Conservation (phyloP, 169 alveolate species). For the Plasmodium vivax region DNA sequence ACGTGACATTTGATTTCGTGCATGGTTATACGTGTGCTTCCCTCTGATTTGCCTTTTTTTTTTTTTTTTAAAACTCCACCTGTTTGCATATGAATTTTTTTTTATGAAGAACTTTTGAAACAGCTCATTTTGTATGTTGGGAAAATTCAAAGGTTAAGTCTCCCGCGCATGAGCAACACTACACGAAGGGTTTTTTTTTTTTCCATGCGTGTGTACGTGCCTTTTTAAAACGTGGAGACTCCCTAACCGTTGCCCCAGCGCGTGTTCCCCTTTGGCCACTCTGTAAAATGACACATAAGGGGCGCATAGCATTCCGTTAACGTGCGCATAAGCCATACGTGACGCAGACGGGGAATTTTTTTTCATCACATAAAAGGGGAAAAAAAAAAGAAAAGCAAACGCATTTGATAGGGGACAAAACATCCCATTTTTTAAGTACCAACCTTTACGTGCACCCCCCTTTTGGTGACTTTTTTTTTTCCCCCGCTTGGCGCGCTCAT, state of each 20-base stretch:
- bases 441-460: neutral
- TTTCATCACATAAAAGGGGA: neutral
- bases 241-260: neutral
- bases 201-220: neutral
- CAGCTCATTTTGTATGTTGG: neutral
- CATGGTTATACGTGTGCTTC: neutral
- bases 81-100: neutral
- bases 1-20: neutral
- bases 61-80: neutral
- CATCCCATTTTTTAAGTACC: neutral
- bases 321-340: neutral
- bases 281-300: neutral
- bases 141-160: neutral
- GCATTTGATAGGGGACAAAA: neutral
- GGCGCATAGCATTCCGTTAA: neutral
- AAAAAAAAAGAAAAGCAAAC: neutral
- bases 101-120: neutral
- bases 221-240: neutral
- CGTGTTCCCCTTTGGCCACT: neutral
- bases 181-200: neutral
- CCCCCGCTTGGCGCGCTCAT: neutral
- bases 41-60: constrained; percentile 1
- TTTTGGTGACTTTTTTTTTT: neutral
- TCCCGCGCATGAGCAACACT: neutral
- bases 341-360: neutral